Percentiles rank a stretch among this genome's conserved stretches.
These are phyloP conservation scores for Fusarium concolor DNA, from an alignment of 2,329 filamentous ascomycete genomes.

Conservation along the genomic window DNA sequence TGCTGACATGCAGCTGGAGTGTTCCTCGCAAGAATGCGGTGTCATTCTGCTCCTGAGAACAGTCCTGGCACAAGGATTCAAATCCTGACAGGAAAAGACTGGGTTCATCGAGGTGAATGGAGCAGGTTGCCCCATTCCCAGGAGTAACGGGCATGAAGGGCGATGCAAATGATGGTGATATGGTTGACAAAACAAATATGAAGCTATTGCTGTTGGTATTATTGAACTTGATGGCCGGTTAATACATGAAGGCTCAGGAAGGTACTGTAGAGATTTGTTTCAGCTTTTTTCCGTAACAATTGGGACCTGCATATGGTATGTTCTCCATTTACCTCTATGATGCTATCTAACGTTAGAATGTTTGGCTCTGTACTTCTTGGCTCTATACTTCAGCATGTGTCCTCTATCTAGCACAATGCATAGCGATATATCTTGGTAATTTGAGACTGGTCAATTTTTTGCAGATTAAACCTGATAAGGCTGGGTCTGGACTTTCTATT, in stretches of 20 bases:
- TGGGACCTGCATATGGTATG: neutral
- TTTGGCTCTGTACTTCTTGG: neutral
- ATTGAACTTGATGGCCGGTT: no score
- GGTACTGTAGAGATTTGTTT: neutral
- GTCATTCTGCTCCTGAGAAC: neutral
- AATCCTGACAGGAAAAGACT: neutral
- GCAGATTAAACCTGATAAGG: neutral
- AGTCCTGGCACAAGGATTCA: neutral
- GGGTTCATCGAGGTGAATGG: neutral
- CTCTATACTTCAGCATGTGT: neutral
- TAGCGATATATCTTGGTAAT: neutral
- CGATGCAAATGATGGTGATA: neutral
- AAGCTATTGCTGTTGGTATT: neutral
- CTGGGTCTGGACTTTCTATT: neutral
- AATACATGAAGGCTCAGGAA: neutral
- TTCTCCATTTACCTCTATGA: neutral
- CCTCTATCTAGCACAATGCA: neutral
- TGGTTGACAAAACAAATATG: neutral
- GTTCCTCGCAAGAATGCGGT: neutral
- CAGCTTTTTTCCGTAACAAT: neutral
- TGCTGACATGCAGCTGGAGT: neutral
- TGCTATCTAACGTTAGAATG: neutral
- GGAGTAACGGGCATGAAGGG: neutral
- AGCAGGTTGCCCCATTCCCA: neutral
- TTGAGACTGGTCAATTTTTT: neutral